Percentiles rank a stretch among this genome's conserved stretches.
Conservation (phyloP, 140 eudicot species). For the Bidens hawaiensis region DNA sequence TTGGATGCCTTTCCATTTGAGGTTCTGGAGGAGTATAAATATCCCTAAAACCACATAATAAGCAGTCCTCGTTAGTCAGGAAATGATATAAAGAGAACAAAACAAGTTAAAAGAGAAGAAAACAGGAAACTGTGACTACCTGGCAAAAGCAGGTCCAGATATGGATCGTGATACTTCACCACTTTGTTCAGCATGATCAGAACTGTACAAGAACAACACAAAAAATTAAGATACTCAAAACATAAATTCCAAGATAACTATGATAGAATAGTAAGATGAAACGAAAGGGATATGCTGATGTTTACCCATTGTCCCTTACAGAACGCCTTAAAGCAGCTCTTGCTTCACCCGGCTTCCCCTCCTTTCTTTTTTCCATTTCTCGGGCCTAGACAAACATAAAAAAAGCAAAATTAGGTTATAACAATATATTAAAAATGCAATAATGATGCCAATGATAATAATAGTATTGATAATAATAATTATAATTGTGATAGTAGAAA, state of each 20-base stretch:
- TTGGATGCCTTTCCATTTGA: constrained; percentile 61
- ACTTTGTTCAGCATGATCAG: constrained; percentile 90
- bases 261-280: neutral
- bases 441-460: no score
- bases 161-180: constrained; percentile 77
- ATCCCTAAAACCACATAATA: constrained; percentile 45
- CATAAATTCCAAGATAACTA: neutral
- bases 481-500: no score
- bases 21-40: constrained; percentile 56
- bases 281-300: neutral
- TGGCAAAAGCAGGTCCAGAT: constrained; percentile 54
- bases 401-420: neutral
- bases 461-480: no score
- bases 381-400: constrained; percentile 47
- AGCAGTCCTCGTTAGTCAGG: neutral
- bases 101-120: neutral
- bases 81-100: neutral
- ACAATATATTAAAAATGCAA: neutral
- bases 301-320: constrained; percentile 92
- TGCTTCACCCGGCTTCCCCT: constrained; percentile 95
- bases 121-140: constrained; percentile 37
- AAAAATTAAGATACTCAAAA: neutral
- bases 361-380: constrained; percentile 94
- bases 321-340: constrained; percentile 92
- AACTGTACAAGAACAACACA: constrained; percentile 37